Evolutionary conservation across 2,329 filamentous ascomycete species (phyloP).

Genomic region (Penicillium capsulatum): DNA sequence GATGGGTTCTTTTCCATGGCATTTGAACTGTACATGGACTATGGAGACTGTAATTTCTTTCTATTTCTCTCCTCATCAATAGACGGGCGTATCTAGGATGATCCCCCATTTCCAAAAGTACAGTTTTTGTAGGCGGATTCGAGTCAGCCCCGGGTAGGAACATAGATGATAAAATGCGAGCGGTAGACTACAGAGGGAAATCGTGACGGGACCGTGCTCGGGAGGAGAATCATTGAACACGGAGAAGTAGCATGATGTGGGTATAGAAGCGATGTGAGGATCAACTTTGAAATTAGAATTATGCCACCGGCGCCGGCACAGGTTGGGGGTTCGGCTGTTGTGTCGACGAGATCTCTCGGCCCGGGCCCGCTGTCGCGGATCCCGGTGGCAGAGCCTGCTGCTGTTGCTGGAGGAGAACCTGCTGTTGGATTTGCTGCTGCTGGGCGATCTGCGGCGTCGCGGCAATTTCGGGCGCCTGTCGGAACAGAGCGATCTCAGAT

Average conservation of each 20-base stretch:
- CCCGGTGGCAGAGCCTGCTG: constrained; percentile 36
- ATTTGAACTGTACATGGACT: too few species aligned
- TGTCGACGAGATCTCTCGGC: constrained; percentile 22
- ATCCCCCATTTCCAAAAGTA: neutral
- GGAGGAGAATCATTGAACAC: constrained; percentile 9
- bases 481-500: constrained; percentile 94
- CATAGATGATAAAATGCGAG: constrained; percentile 11
- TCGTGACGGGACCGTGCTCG: constrained; percentile 16
- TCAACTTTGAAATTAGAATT: constrained; percentile 3
- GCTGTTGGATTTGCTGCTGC: constrained; percentile 40
- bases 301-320: constrained; percentile 27
- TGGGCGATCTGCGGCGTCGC: constrained; percentile 39
- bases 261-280: constrained; percentile 16
- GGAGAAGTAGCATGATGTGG: constrained; percentile 11
- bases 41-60: neutral
- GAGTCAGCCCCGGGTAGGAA: too few species aligned
- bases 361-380: constrained; percentile 33
- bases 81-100: neutral
- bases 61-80: constrained; percentile 2
- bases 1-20: neutral
- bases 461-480: constrained; percentile 58
- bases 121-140: too few species aligned
- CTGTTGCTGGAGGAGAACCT: constrained; percentile 34
- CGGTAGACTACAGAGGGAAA: constrained; percentile 20
- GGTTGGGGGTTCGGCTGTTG: constrained; percentile 12